These are phyloP conservation scores for Ustilago sp. DNA, from an alignment of 1,284 basidiomycete species.

Conservation along the genomic window DNA sequence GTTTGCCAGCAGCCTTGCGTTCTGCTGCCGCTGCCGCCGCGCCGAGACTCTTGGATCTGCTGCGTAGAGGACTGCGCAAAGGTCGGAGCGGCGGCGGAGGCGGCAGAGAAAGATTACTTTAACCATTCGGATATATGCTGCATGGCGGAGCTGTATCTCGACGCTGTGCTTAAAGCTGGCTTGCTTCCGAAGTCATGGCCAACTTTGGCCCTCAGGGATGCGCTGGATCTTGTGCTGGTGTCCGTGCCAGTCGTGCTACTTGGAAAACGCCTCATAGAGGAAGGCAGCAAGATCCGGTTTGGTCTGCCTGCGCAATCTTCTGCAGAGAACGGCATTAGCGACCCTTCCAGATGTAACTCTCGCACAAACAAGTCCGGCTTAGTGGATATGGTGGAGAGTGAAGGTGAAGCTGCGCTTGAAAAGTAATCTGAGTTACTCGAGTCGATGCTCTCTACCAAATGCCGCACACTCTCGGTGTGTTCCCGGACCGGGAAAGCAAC, in stretches of 20 bases:
- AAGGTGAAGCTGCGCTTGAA: slow-evolving; percentile 13
- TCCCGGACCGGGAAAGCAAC: slow-evolving; percentile 13
- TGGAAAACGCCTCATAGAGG: slow-evolving; percentile 27
- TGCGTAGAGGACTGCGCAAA: slow-evolving; percentile 25
- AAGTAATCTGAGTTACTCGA: not conserved
- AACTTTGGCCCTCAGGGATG: slow-evolving; percentile 21
- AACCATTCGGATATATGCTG: slow-evolving; percentile 18
- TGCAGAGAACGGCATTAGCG: not conserved
- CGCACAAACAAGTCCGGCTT: not conserved
- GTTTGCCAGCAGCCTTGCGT: slow-evolving; percentile 3
- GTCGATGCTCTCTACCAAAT: slow-evolving; percentile 1
- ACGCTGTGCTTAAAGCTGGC: not conserved
- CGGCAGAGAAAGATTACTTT: slow-evolving; percentile 3
- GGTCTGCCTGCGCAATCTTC: not conserved
- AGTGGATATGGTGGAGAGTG: slow-evolving; percentile 19
- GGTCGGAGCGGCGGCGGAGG: slow-evolving; percentile 36
- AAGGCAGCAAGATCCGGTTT: slow-evolving; percentile 29
- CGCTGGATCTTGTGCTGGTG: slow-evolving; percentile 11
- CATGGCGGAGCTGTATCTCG: not conserved
- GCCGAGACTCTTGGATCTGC: slow-evolving; percentile 32
- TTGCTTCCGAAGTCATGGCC: slow-evolving; percentile 15
- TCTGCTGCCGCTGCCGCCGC: slow-evolving; percentile 2
- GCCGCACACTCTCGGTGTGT: not conserved
- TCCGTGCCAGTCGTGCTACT: slow-evolving; percentile 23
- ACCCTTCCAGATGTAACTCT: not conserved